Evolutionary conservation across 2,329 filamentous ascomycete genomes (phyloP).

Genomic region (Chaetomium globosum): DNA sequence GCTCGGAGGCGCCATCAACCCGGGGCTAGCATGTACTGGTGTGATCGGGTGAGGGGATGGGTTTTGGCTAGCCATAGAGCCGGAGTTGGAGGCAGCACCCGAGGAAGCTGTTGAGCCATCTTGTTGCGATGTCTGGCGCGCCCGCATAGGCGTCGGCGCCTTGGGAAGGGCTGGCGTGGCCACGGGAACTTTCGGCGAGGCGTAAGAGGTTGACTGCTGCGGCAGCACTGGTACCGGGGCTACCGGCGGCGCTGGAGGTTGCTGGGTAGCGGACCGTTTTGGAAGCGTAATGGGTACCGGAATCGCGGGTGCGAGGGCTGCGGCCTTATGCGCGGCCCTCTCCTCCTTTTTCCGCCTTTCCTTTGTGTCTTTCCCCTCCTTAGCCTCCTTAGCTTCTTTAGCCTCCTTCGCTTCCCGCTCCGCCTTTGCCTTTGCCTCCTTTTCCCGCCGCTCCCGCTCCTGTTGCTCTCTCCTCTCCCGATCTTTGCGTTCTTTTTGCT

Average conservation of each 20-base stretch:
- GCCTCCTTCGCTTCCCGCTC: slow-evolving; percentile 69
- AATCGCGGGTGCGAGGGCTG: slow-evolving; percentile 44
- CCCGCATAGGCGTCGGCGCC: slow-evolving; percentile 75
- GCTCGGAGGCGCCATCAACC: slow-evolving; percentile 63
- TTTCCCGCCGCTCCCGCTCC: slow-evolving; percentile 61
- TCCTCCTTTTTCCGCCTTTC: slow-evolving; percentile 51
- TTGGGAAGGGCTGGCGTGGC: slow-evolving; percentile 83
- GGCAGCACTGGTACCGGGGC: slow-evolving; percentile 57
- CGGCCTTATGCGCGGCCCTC: slow-evolving; percentile 48
- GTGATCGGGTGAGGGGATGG: slow-evolving; percentile 63
- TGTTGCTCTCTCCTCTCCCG: slow-evolving; percentile 66
- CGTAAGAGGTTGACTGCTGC: slow-evolving; percentile 62
- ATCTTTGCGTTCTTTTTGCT: slow-evolving; percentile 79
- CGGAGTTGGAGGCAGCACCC: slow-evolving; percentile 65
- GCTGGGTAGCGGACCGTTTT: slow-evolving; percentile 48
- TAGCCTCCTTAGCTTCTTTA: slow-evolving; percentile 43
- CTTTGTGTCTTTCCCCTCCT: slow-evolving; percentile 49
- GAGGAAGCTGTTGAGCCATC: slow-evolving; percentile 70
- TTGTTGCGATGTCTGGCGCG: slow-evolving; percentile 78
- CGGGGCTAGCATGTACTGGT: slow-evolving; percentile 66
- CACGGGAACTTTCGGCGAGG: slow-evolving; percentile 77
- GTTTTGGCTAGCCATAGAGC: slow-evolving; percentile 57
- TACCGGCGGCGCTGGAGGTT: slow-evolving; percentile 43
- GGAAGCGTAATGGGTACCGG: slow-evolving; percentile 43
- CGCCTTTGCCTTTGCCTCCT: slow-evolving; percentile 58